phyloP scores from a whole-genome alignment of 495 filamentous ascomycete genomes.

The Aspergillus steynii region DNA sequence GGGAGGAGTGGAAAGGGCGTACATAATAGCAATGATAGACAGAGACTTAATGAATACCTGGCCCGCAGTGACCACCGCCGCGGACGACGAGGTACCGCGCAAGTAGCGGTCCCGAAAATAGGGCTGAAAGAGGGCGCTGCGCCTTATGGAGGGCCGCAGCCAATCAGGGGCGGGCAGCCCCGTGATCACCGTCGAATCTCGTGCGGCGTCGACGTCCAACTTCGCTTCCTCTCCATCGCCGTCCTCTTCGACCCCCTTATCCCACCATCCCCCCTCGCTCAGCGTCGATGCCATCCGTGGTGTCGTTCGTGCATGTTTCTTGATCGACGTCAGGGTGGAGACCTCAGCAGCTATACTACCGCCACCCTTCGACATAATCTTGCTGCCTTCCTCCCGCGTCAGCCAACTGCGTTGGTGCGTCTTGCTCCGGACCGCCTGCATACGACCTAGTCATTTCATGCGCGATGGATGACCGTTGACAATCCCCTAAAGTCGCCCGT shows the following conservation, averaged over 20 bases:
- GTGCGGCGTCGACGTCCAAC: constrained; percentile 6
- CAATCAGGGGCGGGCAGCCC: not conserved
- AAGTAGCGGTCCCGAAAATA: not conserved
- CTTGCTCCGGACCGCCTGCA: constrained; percentile 4
- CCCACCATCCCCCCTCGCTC: not conserved
- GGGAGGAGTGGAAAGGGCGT: not conserved
- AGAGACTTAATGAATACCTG: not conserved
- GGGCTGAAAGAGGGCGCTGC: not conserved
- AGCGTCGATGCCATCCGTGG: not conserved
- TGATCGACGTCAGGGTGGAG: not conserved
- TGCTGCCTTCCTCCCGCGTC: constrained; percentile 25
- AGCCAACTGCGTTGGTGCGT: constrained; percentile 4
- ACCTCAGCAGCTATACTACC: not conserved
- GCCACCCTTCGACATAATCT: constrained; percentile 17
- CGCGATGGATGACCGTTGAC: constrained; percentile 24
- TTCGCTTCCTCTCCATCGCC: not conserved
- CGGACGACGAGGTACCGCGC: not conserved
- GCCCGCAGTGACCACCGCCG: not conserved
- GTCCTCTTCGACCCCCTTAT: not conserved
- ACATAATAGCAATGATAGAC: not conserved
- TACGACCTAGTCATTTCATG: constrained; percentile 25
- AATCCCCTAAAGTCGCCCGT: constrained; percentile 5
- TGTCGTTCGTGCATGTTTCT: not conserved
- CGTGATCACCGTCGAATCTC: constrained; percentile 14
- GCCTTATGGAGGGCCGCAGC: not conserved